These are phyloP conservation scores for Aspergillus affinis DNA, from an alignment of 495 filamentous ascomycete genomes.

Conservation along the genomic window DNA sequence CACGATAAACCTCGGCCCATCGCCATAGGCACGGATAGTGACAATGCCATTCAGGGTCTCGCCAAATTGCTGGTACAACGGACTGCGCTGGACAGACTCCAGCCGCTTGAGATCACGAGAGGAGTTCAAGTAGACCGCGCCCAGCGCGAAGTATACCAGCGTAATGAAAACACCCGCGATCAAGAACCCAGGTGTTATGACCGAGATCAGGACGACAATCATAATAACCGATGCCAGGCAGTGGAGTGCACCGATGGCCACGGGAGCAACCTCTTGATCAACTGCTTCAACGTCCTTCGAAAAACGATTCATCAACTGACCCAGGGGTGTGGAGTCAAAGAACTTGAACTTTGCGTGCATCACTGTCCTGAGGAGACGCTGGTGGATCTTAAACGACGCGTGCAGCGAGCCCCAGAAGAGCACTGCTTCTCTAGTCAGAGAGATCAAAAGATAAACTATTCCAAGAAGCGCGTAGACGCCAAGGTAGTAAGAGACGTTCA, in stretches of 20 bases:
- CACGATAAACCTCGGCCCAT: constrained; percentile 87
- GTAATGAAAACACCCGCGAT: constrained; percentile 86
- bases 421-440: constrained; percentile 75
- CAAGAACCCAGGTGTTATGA: constrained; percentile 90
- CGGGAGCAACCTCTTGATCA: constrained; percentile 92
- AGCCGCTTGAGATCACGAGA: constrained; percentile 92
- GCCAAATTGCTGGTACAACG: constrained; percentile 96
- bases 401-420: constrained; percentile 90
- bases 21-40: constrained; percentile 97
- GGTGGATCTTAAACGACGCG: constrained; percentile 84
- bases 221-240: constrained; percentile 76
- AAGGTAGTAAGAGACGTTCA: constrained; percentile 83
- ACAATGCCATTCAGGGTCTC: constrained; percentile 94
- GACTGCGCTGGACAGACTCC: constrained; percentile 92
- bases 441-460: constrained; percentile 67
- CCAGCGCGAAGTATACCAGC: constrained; percentile 76
- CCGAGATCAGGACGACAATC: constrained; percentile 86
- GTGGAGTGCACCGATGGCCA: constrained; percentile 73
- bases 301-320: constrained; percentile 98
- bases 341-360: constrained; percentile 92
- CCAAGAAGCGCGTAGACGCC: constrained; percentile 79
- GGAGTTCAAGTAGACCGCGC: constrained; percentile 83
- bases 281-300: constrained; percentile 95
- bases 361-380: constrained; percentile 72
- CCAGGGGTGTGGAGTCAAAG: constrained; percentile 95